A percentile compares a stretch with the other conserved stretches of the same genome.
Conservation (phyloP, 495 filamentous ascomycete genomes). For the Entonaema liquescens region DNA sequence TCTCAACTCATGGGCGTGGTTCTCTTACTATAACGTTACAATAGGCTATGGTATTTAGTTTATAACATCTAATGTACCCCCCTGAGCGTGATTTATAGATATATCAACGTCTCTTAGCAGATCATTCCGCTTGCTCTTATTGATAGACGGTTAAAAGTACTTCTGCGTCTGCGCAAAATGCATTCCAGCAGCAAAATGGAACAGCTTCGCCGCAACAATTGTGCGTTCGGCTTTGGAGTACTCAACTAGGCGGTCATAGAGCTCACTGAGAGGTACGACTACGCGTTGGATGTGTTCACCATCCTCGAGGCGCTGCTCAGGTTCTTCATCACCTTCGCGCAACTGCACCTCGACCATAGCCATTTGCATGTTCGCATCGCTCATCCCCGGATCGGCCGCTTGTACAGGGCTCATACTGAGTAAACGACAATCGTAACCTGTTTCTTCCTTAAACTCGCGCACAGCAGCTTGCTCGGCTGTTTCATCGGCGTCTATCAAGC, state of each 20-base stretch:
- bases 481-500: conserved; percentile 81
- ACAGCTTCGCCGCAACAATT: conserved; percentile 54
- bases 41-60: not conserved
- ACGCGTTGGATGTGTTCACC: conserved; percentile 87
- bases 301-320: conserved; percentile 77
- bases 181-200: conserved; percentile 57
- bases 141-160: conserved; percentile 37
- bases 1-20: not conserved
- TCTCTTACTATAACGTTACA: not conserved
- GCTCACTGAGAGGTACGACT: conserved; percentile 68
- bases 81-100: too few relatives aligned
- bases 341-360: conserved; percentile 81
- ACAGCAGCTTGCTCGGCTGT: conserved; percentile 81
- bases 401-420: conserved; percentile 48
- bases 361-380: conserved; percentile 80
- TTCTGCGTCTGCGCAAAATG: conserved; percentile 50
- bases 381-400: conserved; percentile 70
- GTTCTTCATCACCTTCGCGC: conserved; percentile 63
- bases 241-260: conserved; percentile 59
- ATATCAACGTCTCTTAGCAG: too few relatives aligned
- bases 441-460: conserved; percentile 89
- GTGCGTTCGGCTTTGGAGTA: conserved; percentile 50
- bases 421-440: conserved; percentile 69
- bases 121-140: too few relatives aligned
- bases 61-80: too few relatives aligned